Percentiles rank a stretch among this genome's conserved stretches.
phyloP scores from a whole-genome alignment of 345 rosid genomes.

The Hevea brasiliensis region DNA sequence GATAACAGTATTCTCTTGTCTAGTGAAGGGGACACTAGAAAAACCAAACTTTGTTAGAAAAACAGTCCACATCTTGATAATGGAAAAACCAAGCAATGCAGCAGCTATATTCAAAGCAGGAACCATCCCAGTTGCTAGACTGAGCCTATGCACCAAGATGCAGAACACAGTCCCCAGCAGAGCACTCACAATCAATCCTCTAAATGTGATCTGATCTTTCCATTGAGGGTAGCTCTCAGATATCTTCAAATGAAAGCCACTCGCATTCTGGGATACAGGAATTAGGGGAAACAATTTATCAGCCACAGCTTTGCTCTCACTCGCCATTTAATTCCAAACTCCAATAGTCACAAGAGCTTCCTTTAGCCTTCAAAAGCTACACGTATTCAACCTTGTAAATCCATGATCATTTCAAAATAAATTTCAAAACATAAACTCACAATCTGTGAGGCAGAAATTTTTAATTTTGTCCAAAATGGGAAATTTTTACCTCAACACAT shows the following conservation, averaged over 20 bases:
- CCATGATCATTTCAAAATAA: background rate
- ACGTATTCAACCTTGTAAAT: no score
- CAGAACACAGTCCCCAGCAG: constrained; percentile 3
- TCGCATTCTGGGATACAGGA: background rate
- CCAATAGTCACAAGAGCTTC: background rate
- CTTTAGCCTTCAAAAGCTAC: background rate
- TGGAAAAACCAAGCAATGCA: constrained; percentile 7
- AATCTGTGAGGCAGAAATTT: no score
- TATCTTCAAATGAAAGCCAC: background rate
- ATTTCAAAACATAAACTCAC: background rate
- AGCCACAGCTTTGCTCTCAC: background rate
- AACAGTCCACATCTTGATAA: constrained; percentile 4
- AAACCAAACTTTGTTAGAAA: background rate
- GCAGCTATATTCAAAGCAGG: constrained; percentile 9
- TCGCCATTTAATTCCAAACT: constrained; percentile 6
- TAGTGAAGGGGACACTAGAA: background rate
- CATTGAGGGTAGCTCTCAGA: background rate
- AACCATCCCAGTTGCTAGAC: constrained; percentile 1
- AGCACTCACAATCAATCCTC: constrained; percentile 12
- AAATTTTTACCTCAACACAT: no score
- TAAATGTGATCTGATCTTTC: constrained; percentile 11
- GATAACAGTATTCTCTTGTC: constrained; percentile 10
- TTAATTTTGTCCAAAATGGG: background rate
- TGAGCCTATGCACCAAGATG: constrained; percentile 6
- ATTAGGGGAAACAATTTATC: background rate